Conservation (phyloP, 1,284 basidiomycete species). For the Heterobasidion parviporum region DNA sequence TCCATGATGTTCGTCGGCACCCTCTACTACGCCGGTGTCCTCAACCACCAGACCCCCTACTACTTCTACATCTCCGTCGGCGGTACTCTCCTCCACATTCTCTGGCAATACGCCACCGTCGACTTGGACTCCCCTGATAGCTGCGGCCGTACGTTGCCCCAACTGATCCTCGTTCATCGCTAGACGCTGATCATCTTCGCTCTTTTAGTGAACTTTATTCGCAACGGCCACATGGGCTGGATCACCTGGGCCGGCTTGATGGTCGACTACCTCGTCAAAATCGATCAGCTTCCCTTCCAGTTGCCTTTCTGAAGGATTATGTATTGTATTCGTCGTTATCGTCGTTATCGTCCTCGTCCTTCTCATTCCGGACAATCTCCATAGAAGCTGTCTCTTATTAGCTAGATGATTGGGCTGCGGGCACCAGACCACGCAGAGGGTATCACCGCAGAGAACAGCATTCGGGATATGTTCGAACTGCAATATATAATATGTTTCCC, state of each 20-base stretch:
- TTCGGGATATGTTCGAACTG: too few species aligned
- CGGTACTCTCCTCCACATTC: constrained; percentile 35
- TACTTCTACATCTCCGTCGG: constrained; percentile 53
- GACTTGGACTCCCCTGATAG: constrained; percentile 44
- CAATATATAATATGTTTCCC: too few species aligned
- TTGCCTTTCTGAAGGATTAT: not conserved
- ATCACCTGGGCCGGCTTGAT: constrained; percentile 36
- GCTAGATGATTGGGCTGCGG: too few species aligned
- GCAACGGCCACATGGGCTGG: constrained; percentile 41
- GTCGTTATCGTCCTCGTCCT: not conserved
- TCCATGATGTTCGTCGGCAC: constrained; percentile 39
- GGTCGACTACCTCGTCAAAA: constrained; percentile 6
- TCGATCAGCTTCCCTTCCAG: not conserved
- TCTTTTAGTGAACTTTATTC: constrained; percentile 33
- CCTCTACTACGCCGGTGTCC: constrained; percentile 38
- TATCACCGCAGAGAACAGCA: too few species aligned
- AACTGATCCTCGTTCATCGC: not conserved
- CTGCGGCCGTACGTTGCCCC: constrained; percentile 36
- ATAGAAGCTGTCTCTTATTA: not conserved
- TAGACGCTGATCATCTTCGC: constrained; percentile 2
- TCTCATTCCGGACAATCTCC: not conserved
- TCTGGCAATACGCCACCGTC: constrained; percentile 50
- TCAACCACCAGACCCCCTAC: constrained; percentile 38
- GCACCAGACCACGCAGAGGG: too few species aligned
- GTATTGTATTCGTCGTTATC: not conserved